Evolutionary conservation across 495 filamentous ascomycete species (phyloP), one percentile per base, ranked within the genome.

Genomic region (Xylaria castorea): DNA sequence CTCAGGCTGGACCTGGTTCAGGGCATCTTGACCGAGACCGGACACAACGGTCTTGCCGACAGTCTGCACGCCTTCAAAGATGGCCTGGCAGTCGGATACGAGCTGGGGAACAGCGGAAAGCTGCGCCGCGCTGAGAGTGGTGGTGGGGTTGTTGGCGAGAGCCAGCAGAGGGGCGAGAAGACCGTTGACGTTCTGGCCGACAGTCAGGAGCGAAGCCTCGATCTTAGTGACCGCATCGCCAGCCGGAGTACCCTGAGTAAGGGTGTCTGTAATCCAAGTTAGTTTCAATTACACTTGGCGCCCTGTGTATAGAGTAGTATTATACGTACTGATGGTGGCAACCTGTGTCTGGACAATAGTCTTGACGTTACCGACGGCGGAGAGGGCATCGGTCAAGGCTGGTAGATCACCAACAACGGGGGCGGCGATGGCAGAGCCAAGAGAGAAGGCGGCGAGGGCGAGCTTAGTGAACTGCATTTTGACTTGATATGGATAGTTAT

Each of bases 401-500:
- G 58, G 32, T 0, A 38, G 32, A 2, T 12, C 58, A 22, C 30
- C 58, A 12, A 61, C 58, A 9, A 61, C 58, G 9, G 58, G 58
- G 58, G 20, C 32, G 20, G 58, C 58, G n/a, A 61, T 38, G 2
- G 58, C 58, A 40, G 58, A 61, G 58, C 58, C 58, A 6, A 61
- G 20, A 38, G 58, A 61, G 34, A 61, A 22, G 58, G 58, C 58
- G 32, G 58, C 58, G 20, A 61, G 58, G 16, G 58, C 58, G 34
- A 61, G n/a, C n/a, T 18, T 61, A 22, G 58, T 38, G 58, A 61
- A 61, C 58, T 61, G 58, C 58, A 61, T 61, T 38, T 61, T 61
- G 16, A 22, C 18, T 60, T 2, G 34, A 22, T 8, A n/a, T 38
- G 11, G 18, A 38, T 8, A 30, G 55, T 36, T 36, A 61, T 61